Conservation (phyloP, 495 filamentous ascomycete species). For the Lasiosphaeria ovina region DNA sequence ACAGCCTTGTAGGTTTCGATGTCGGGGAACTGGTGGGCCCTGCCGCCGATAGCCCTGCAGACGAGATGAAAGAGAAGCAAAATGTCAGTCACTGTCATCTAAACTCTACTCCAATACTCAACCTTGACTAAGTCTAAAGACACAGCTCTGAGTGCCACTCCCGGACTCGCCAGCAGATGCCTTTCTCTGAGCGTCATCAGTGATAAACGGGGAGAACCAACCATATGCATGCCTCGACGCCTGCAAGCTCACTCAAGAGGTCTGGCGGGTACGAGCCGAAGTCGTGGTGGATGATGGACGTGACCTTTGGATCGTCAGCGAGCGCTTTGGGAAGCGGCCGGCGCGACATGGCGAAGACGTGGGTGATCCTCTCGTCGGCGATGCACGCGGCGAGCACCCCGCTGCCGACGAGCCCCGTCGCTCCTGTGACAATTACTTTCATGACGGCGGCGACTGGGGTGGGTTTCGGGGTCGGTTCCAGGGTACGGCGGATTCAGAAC, state of each 20-base stretch:
- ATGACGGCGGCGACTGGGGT: constrained; percentile 22
- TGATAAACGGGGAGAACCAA: constrained; percentile 23
- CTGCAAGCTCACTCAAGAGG: constrained; percentile 40
- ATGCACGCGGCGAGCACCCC: constrained; percentile 50
- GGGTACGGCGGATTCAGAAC: neutral
- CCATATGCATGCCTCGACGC: constrained; percentile 55
- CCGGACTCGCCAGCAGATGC: no score
- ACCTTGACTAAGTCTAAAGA: no score
- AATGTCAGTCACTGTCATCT: constrained; percentile 3
- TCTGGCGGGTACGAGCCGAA: constrained; percentile 43
- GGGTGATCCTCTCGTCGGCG: constrained; percentile 42
- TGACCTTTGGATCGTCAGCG: constrained; percentile 39
- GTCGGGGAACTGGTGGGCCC: constrained; percentile 29
- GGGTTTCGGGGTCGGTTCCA: neutral
- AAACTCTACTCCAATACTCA: neutral
- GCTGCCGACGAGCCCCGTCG: constrained; percentile 47
- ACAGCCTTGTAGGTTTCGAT: constrained; percentile 32
- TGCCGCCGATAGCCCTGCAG: constrained; percentile 31
- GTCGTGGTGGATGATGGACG: constrained; percentile 44
- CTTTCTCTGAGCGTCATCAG: neutral
- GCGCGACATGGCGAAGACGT: constrained; percentile 34
- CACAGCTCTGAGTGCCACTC: no score
- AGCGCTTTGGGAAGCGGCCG: constrained; percentile 32
- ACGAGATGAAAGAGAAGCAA: neutral
- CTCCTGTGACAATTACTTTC: constrained; percentile 54